A percentile compares a stretch with the other conserved stretches of the same genome.
Evolutionary conservation across 345 rosid species (phyloP).

Genomic region (Mallotus nudiflorus): DNA sequence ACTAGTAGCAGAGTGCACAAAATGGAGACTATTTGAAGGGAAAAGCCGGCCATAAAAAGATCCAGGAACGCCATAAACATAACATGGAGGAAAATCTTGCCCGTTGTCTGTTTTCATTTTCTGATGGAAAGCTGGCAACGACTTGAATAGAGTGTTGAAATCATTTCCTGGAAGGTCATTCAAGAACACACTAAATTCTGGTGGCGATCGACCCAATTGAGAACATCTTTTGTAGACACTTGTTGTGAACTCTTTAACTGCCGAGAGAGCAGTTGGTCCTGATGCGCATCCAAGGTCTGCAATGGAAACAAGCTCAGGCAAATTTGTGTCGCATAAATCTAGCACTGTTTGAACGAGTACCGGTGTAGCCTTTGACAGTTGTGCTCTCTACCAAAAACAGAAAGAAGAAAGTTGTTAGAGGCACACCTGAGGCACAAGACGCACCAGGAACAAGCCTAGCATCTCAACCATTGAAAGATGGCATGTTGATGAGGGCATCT

Average conservation of each 20-base stretch:
- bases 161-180: constrained; percentile 44
- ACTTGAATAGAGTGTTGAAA: constrained; percentile 47
- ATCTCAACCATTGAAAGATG: too few relatives aligned
- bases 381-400: constrained; percentile 15
- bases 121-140: constrained; percentile 32
- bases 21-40: constrained; percentile 35
- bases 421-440: too few relatives aligned
- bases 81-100: constrained; percentile 30
- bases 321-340: constrained; percentile 26
- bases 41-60: constrained; percentile 51
- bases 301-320: constrained; percentile 19
- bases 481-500: too few relatives aligned
- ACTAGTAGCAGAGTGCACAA: constrained; percentile 44
- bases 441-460: too few relatives aligned
- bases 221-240: constrained; percentile 17
- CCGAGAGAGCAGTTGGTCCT: constrained; percentile 36
- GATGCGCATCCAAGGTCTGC: constrained; percentile 55
- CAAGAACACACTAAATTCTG: constrained; percentile 36
- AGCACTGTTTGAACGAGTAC: constrained; percentile 26
- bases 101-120: constrained; percentile 35
- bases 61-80: constrained; percentile 41
- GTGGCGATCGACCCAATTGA: constrained; percentile 17
- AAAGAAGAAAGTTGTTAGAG: neutral
- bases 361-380: constrained; percentile 26
- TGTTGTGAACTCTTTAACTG: constrained; percentile 23